Base-by-base conservation (phyloP, 176 grass and related monocot species). In the Carex scoparia region DNA sequence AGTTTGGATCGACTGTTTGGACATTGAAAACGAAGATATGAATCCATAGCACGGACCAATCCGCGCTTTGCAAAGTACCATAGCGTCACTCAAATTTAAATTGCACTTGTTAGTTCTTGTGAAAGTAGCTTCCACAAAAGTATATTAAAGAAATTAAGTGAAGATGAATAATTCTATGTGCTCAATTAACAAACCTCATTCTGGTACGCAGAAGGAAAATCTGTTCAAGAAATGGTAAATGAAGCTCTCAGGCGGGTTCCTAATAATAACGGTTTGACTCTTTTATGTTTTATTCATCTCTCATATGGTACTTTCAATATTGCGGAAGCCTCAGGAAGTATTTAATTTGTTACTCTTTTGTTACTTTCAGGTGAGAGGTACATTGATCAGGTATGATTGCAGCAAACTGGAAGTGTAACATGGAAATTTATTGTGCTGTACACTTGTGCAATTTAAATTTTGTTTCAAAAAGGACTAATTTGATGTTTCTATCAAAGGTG, bases 151-250 rank as follows among this genome's bases (percentile, higher is more conserved):
- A 66, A 82, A 63, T 65, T 65, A 65, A 82, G 13, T 9, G 10
- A 12, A 54, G 37, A 79, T 79, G 11, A 58, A 54, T 82, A n/a
- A 10, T 55, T 59, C 38, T 72, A 33, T 72, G 46, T n/a, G 59
- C 15, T 84, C 59, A 51, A 4, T 8, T 62, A 35, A n/a, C 84
- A 61, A 28, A 53, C 18, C 18, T 88, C 53, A 53, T 83, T 90
- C 76, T 66, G 73, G 89, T 35, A 28, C 54, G n/a, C 88, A 98
- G 95, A 98, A 90, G 95, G 95, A 49, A 98, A 98, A 87, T 98
- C 91, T 84, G 95, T 94, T 74, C 93, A 98, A 75, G 63, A 94
- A 88, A 98, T 94, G 95, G 91, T 98, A 64, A 80, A 98, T 72
- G 92, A 98, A 93, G 93, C 95, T 76, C 91, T 98, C 14, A 88